Percentiles rank a stretch among this genome's conserved stretches.
phyloP scores from a whole-genome alignment of 345 rosid genomes.

The Bruguiera gymnorhiza region DNA sequence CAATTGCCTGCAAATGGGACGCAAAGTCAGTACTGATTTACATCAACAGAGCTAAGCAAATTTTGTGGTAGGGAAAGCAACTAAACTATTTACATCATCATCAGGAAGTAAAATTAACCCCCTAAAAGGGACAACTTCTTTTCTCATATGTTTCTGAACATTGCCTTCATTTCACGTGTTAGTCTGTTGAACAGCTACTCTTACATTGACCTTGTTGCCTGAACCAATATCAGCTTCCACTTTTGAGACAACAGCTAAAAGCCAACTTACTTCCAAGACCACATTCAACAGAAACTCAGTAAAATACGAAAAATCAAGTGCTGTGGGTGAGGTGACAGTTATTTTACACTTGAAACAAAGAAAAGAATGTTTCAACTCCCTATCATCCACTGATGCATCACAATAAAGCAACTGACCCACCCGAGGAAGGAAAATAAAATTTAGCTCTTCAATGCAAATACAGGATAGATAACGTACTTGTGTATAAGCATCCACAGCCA shows the following conservation, averaged over 20 bases:
- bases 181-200: background rate
- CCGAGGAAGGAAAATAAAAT: background rate
- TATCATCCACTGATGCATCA: background rate
- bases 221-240: background rate
- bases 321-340: background rate
- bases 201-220: background rate
- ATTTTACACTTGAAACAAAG: background rate
- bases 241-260: background rate
- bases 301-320: too few species aligned
- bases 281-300: background rate
- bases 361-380: background rate
- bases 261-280: background rate
- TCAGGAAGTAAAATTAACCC: background rate
- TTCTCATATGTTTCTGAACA: background rate
- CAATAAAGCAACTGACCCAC: background rate
- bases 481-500: slow-evolving; percentile 74
- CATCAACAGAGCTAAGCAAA: background rate
- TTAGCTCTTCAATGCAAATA: background rate
- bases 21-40: background rate
- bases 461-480: slow-evolving; percentile 44
- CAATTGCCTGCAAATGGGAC: slow-evolving; percentile 61
- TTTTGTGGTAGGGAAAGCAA: background rate
- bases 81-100: background rate
- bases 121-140: background rate
- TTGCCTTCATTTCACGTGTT: background rate